A percentile compares a stretch with the other conserved stretches of the same genome.
Evolutionary conservation across 169 alveolate genomes (phyloP).

Genomic region (Babesia gibsoni): DNA sequence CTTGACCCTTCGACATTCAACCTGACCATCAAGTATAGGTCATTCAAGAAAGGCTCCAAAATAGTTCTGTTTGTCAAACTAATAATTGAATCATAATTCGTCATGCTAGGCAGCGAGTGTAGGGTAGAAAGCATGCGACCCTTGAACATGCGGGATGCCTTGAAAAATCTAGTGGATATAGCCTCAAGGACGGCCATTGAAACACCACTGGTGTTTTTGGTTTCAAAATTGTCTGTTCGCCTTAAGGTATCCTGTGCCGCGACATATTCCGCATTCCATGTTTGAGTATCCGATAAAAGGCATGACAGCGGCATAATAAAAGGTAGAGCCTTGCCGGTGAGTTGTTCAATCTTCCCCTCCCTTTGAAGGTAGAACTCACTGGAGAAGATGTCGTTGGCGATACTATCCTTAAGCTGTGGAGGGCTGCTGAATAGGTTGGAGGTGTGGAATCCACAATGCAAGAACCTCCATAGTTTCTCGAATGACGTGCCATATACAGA

Average conservation of each 20-base stretch:
- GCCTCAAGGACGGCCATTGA: slow-evolving; percentile 23
- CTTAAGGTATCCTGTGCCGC: slow-evolving; percentile 11
- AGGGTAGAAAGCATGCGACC: slow-evolving; percentile 34
- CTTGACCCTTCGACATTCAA: slow-evolving; percentile 24
- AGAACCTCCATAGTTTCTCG: slow-evolving; percentile 50
- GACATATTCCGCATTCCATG: slow-evolving; percentile 25
- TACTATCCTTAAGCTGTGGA: neutral
- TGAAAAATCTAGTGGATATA: slow-evolving; percentile 22
- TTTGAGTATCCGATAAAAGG: slow-evolving; percentile 21
- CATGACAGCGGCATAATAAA: slow-evolving; percentile 35
- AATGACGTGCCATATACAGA: slow-evolving; percentile 37
- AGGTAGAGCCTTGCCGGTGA: slow-evolving; percentile 8
- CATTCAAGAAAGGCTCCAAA: slow-evolving; percentile 49
- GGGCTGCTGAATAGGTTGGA: slow-evolving; percentile 8
- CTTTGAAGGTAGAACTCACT: neutral
- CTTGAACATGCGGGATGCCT: slow-evolving; percentile 39
- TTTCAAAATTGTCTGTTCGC: neutral
- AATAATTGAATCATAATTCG: slow-evolving; percentile 24
- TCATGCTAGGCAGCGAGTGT: slow-evolving; percentile 42
- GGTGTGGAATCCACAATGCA: slow-evolving; percentile 39
- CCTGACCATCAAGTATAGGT: slow-evolving; percentile 42
- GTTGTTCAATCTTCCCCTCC: neutral
- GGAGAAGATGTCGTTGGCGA: neutral
- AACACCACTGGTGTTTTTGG: neutral
- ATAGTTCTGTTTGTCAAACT: slow-evolving; percentile 12